Percentiles rank a stretch among this genome's conserved stretches.
Evolutionary conservation across 1,284 basidiomycete species (phyloP).

Genomic region (Cryptococcus sp.): DNA sequence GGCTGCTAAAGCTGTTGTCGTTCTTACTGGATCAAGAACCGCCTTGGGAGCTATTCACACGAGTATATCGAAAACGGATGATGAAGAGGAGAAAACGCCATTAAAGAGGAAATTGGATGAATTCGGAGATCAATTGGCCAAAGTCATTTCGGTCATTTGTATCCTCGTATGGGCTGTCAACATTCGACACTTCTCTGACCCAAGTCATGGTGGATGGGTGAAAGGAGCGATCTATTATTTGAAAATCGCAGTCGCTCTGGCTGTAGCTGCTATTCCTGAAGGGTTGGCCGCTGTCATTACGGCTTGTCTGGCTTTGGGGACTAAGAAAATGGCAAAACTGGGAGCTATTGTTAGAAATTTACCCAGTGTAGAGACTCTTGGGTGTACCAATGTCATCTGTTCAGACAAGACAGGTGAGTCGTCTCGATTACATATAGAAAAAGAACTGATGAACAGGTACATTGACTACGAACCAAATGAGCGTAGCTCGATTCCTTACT

Average conservation of each 20-base stretch:
- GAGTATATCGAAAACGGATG: constrained; percentile 58
- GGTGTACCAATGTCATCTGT: constrained; percentile 94
- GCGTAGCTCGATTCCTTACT: constrained; percentile 76
- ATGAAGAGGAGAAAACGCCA: constrained; percentile 79
- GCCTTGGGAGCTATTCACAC: constrained; percentile 94
- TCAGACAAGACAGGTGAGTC: constrained; percentile 83
- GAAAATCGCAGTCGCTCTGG: constrained; percentile 94
- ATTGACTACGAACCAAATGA: constrained; percentile 94
- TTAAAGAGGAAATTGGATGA: constrained; percentile 93
- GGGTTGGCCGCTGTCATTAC: constrained; percentile 94
- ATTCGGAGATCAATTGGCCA: constrained; percentile 91
- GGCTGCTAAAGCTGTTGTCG: constrained; percentile 74
- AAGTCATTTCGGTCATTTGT: constrained; percentile 92
- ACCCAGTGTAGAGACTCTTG: constrained; percentile 93
- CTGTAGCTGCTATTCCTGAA: constrained; percentile 93
- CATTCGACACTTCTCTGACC: constrained; percentile 87
- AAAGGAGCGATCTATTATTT: constrained; percentile 96
- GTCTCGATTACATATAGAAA: neutral
- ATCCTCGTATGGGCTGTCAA: constrained; percentile 95
- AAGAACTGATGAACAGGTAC: constrained; percentile 51
- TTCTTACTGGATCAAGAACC: constrained; percentile 75
- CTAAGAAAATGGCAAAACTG: constrained; percentile 96
- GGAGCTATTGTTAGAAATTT: constrained; percentile 93
- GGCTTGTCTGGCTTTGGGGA: constrained; percentile 89
- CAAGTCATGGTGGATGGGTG: constrained; percentile 77